Evolutionary conservation across 495 filamentous ascomycete genomes (phyloP), one percentile per base, ranked within the genome.

Genomic region (Letharia lupina): DNA sequence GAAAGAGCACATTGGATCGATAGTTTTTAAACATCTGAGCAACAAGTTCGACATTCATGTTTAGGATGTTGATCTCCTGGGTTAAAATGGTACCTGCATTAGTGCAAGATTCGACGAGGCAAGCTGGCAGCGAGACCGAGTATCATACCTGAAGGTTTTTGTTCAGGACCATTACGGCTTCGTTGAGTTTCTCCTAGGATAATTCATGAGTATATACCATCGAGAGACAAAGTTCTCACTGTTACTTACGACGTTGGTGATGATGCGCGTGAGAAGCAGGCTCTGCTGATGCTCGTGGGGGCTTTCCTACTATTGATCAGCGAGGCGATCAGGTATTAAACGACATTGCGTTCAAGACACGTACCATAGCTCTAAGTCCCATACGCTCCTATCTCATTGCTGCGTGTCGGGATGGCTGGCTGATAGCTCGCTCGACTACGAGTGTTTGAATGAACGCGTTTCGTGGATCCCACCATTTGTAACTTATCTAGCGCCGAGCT

Each of bases 21-120:
- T 98, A 98, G 77, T 98, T 98, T 82, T 97, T 96, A 81, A 98
- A 98, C 94, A 98, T 98, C 76, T 98, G 94, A 11, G 94, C 92
- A 5, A 98, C 94, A 12, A 98, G 81, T 78, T 98, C 94, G 8
- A 96, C 90, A 73, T 98, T 93, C 91, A 97, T 96, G 71, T 98
- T 98, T 70, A 96, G 89, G 45, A 96, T 87, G 74, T 97, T 98
- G 84, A 97, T 96, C 70, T 97, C 92, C 91, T 96, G 68, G 7
- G 35, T 60, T 59, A 16, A 12, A 66, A 28, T 37, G 66, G 65
- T 68, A 67, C 58, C 60, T 68, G 61, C 65, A 62, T 72, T 66
- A 69, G 63, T 61, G 60, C 31, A 37, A 37, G 33, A 59, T 50
- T 48, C 18, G 39, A 20, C 15, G 66, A 44, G 37, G 33, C 44